These are phyloP conservation scores for Mortierella alpina DNA, from an alignment of 192 early-diverging fungal species.

Conservation along the genomic window DNA sequence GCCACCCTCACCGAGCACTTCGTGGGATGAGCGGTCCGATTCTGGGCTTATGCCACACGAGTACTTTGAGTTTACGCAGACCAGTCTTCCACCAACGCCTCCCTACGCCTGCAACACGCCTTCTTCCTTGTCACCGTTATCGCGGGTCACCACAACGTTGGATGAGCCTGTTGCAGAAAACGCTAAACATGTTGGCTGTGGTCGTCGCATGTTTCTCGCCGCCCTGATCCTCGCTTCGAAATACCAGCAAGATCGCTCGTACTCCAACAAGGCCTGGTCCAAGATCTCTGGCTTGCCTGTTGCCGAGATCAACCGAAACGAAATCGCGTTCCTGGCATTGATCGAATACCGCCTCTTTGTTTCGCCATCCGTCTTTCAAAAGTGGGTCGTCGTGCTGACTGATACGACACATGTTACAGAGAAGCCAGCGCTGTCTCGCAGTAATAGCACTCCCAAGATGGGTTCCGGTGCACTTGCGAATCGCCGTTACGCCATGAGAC, in stretches of 20 bases:
- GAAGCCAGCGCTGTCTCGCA: slow-evolving; percentile 4
- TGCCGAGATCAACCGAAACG: slow-evolving; percentile 84
- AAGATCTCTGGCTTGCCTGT: slow-evolving; percentile 83
- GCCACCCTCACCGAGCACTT: slow-evolving; percentile 34
- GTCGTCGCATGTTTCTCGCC: slow-evolving; percentile 85
- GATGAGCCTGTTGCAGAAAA: slow-evolving; percentile 46
- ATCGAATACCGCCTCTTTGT: slow-evolving; percentile 84
- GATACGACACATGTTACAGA: slow-evolving; percentile 33
- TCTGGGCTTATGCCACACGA: slow-evolving; percentile 18
- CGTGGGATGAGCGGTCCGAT: slow-evolving; percentile 18
- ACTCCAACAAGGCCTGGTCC: slow-evolving; percentile 87
- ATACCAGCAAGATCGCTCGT: slow-evolving; percentile 85
- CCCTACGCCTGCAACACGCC: slow-evolving; percentile 50
- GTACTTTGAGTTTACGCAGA: slow-evolving; percentile 32
- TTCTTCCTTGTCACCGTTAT: slow-evolving; percentile 32
- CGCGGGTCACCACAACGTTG: slow-evolving; percentile 24
- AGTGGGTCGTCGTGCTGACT: slow-evolving; percentile 67
- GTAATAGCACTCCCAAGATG: neutral
- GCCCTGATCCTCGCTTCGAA: slow-evolving; percentile 89
- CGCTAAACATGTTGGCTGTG: slow-evolving; percentile 70
- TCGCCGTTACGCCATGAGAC: slow-evolving; percentile 7
- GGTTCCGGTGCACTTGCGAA: neutral
- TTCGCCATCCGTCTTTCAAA: slow-evolving; percentile 64
- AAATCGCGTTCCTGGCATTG: slow-evolving; percentile 79
- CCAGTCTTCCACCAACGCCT: slow-evolving; percentile 46